Percentiles rank a stretch among this genome's conserved stretches.
These are phyloP conservation scores for Erysiphe pulchra DNA, from an alignment of 2,329 filamentous ascomycete species.

Conservation along the genomic window DNA sequence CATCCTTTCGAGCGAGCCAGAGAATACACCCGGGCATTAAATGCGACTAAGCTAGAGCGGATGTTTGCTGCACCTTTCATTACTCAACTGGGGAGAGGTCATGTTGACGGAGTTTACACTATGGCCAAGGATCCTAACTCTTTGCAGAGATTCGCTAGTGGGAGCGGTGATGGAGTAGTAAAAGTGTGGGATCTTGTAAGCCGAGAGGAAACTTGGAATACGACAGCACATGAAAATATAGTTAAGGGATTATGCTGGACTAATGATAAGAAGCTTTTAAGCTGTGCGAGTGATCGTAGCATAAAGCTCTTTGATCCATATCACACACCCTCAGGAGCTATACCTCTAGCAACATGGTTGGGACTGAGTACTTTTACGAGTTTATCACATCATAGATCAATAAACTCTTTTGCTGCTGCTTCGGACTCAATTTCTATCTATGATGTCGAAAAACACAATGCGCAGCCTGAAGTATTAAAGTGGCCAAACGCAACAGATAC, in stretches of 20 bases:
- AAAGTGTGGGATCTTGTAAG: slow-evolving; percentile 74
- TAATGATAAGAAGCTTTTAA: slow-evolving; percentile 57
- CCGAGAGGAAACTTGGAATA: slow-evolving; percentile 49
- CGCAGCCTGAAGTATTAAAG: slow-evolving; percentile 54
- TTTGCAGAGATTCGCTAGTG: slow-evolving; percentile 51
- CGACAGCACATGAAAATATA: slow-evolving; percentile 72
- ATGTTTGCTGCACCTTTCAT: slow-evolving; percentile 78
- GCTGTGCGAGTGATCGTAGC: slow-evolving; percentile 63
- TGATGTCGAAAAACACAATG: slow-evolving; percentile 57
- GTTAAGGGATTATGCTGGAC: slow-evolving; percentile 87
- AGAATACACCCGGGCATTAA: slow-evolving; percentile 55
- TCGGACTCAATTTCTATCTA: slow-evolving; percentile 68
- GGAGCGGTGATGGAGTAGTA: slow-evolving; percentile 73
- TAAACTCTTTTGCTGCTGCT: slow-evolving; percentile 55
- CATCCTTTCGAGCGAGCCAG: slow-evolving; percentile 59
- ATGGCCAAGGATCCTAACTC: slow-evolving; percentile 59
- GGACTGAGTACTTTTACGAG: slow-evolving; percentile 63
- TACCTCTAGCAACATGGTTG: slow-evolving; percentile 65
- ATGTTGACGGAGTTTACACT: slow-evolving; percentile 73
- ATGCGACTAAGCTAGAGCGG: slow-evolving; percentile 77
- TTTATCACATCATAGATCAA: slow-evolving; percentile 56
- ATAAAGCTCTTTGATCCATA: slow-evolving; percentile 87
- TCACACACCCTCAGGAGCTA: slow-evolving; percentile 36
- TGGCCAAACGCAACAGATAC: slow-evolving; percentile 84
- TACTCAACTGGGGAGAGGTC: slow-evolving; percentile 63